Evolutionary conservation across 1,139 yeast genomes (phyloP), one percentile per base, ranked within the genome.

Genomic region (Pichia inconspicua): DNA sequence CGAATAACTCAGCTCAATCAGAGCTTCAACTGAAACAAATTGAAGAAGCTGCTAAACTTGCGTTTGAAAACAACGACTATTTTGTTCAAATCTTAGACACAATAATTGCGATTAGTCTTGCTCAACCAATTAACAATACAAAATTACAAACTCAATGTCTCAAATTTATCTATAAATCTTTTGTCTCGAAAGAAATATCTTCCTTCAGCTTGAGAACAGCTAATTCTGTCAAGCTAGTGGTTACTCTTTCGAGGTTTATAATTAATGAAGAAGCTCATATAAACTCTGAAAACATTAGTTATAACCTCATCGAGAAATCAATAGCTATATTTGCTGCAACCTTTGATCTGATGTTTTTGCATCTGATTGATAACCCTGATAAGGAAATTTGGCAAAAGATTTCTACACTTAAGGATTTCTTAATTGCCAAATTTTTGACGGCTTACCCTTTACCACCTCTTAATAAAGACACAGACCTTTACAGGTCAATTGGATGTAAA

Each of bases 401-500:
- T 42, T 64, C 69, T 28, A 70, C 69, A 40, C 63, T 77, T 48
- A 75, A 74, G 57, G 71, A 68, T 47, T 64, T 66, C 11, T 56
- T 74, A 36, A 58, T 70, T 14, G 58, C 62, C 31, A 70, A 72
- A 53, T 71, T 70, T 58, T 61, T 63, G 4, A 56, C 67, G 32
- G 59, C 67, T 44, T 77, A 68, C 54, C 83, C 83, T 1, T 67
- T 77, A 44, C 56, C 68, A 25, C 68, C 75, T n/a, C 74, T 72
- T 47, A 74, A 73, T 56, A 69, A 63, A 40, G 82, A 79, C 56
- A 71, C 73, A 38, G 81, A 78, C 57, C 63, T 66, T 34, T 55
- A 67, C 37, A 71, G 81, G 59, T 74, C 80, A 43, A 62, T 80
- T 40, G 78, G 77, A 19, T 70, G 81, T 42, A 81, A 79, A 62